Evolutionary conservation across 1,284 basidiomycete genomes (phyloP), one percentile per base, ranked within the genome.

Genomic region (Uromyces viciae-fabae): DNA sequence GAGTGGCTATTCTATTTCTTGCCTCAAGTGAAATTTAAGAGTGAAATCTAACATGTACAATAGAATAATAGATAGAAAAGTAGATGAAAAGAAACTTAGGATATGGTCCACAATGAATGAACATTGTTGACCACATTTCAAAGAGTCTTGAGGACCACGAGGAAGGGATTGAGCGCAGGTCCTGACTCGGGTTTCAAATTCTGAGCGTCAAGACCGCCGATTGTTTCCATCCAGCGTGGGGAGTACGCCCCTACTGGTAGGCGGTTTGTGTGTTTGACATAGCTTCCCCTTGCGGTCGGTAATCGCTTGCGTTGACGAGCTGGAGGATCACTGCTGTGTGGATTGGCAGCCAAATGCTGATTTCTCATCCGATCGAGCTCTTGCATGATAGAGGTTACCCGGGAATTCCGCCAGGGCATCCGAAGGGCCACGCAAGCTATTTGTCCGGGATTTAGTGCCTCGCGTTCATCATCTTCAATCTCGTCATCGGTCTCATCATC

Each of bases 401-500:
- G 46, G 46, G 46, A 49, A 49, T 22, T 49, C 46, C 46, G 46
- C 46, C 46, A 49, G 46, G 46, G 46, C 46, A 49, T 49, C 46
- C 46, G 22, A 49, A 49, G 46, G 46, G 46, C 46, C 46, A 49
- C 46, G 22, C 46, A 49, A 49, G 46, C 46, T 49, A 49, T 49
- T 49, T 49, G 46, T 22, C 46, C 46, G 46, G 46, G 46, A 11
- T 49, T 11, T 49, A 49, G 46, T 49, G 46, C 46, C 46, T 49
- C 22, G 46, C 46, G 46, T 49, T 49, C 46, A 49, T 71, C 38
- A n/a, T 71, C 36, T 38, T 71, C 66, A 46, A 25, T 25, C 42
- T 71, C 66, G 31, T 71, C 66, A 71, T 71, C 38, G 25, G 33
- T 71, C 42, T 71, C 66, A 43, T 71, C 66, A 71, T 71, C 38